Evolutionary conservation across 2,329 filamentous ascomycete genomes (phyloP).

Genomic region (Penicillium sclerotigenum): DNA sequence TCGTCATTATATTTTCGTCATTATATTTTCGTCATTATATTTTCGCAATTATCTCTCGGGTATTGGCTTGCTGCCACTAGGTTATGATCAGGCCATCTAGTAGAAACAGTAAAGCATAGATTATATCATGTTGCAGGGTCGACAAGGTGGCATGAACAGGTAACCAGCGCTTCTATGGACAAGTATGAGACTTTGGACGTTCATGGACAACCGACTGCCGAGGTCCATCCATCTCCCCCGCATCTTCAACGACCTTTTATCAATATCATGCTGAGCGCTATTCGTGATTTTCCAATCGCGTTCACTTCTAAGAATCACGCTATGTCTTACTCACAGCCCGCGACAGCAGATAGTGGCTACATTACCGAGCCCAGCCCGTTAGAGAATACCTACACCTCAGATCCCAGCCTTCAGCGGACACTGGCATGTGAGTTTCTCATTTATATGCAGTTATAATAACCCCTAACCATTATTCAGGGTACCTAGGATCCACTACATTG

Average conservation of each 20-base stretch:
- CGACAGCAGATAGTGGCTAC: constrained; percentile 49
- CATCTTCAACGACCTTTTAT: neutral
- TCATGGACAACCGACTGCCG: constrained; percentile 21
- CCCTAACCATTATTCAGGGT: constrained; percentile 15
- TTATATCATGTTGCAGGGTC: neutral
- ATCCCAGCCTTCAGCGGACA: constrained; percentile 52
- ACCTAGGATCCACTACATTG: constrained; percentile 54
- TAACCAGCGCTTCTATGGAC: constrained; percentile 3
- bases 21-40: neutral
- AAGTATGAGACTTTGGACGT: neutral
- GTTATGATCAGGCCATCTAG: neutral
- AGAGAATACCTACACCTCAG: constrained; percentile 57
- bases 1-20: neutral
- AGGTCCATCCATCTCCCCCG: constrained; percentile 13
- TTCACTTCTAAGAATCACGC: neutral
- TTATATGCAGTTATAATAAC: neutral
- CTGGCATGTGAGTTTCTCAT: constrained; percentile 45
- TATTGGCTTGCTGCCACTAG: too few relatives aligned
- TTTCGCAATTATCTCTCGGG: neutral
- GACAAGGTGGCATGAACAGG: neutral
- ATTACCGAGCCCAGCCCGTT: constrained; percentile 55
- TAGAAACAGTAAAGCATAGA: neutral
- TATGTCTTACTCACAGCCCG: constrained; percentile 21
- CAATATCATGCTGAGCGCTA: neutral
- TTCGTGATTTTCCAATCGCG: neutral